phyloP scores from a whole-genome alignment of 805 yeast species.

The Metschnikowia chrysomelidarum region DNA sequence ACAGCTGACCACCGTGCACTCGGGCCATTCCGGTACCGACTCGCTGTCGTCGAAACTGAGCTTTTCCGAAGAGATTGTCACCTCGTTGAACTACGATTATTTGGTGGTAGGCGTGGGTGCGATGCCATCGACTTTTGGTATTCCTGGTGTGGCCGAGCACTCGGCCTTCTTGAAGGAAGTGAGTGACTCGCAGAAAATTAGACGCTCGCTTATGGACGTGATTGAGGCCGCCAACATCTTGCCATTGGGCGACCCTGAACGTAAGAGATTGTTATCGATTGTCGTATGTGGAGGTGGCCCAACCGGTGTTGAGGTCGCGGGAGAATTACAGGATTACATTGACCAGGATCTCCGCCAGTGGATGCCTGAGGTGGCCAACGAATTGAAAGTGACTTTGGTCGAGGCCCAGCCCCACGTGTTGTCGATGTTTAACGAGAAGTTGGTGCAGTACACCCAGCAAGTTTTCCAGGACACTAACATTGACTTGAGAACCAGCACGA shows the following conservation, averaged over 20 bases:
- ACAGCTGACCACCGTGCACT: conserved; percentile 54
- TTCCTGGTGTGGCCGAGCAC: conserved; percentile 88
- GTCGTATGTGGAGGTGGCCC: conserved; percentile 99
- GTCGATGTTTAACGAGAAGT: conserved; percentile 65
- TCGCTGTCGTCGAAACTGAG: conserved; percentile 43
- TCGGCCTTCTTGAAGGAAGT: conserved; percentile 90
- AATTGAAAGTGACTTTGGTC: conserved; percentile 78
- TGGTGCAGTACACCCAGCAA: conserved; percentile 76
- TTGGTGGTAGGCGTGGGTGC: conserved; percentile 94
- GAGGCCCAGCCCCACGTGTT: conserved; percentile 92
- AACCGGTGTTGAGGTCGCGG: conserved; percentile 97
- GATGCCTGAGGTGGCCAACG: conserved; percentile 83
- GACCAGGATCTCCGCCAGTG: conserved; percentile 86
- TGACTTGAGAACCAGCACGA: conserved; percentile 75
- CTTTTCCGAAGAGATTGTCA: conserved; percentile 43
- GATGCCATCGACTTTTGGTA: conserved; percentile 90
- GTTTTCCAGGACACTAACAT: conserved; percentile 68
- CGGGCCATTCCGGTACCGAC: conserved; percentile 53
- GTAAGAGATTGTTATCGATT: conserved; percentile 79
- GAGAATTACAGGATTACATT: conserved; percentile 91
- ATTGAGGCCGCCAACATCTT: conserved; percentile 85
- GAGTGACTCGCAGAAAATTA: conserved; percentile 79
- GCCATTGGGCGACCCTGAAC: conserved; percentile 71
- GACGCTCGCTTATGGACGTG: conserved; percentile 79
- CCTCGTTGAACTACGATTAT: conserved; percentile 67